Conservation (phyloP, 2,329 filamentous ascomycete genomes). For the Mycosphaerella sp. region DNA sequence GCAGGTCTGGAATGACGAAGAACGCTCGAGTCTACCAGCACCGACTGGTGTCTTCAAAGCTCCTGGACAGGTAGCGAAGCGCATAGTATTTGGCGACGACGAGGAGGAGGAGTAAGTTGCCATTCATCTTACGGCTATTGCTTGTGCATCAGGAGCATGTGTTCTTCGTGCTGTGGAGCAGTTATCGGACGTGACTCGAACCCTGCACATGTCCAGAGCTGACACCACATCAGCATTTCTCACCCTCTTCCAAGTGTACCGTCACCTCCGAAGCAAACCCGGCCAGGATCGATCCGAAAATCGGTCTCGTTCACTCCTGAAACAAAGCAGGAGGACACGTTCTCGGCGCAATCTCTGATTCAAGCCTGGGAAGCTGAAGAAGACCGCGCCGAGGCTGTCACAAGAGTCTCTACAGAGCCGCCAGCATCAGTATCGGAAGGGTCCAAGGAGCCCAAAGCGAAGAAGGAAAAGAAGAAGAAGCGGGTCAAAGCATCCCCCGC, state of each 20-base stretch:
- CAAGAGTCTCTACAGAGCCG: slow-evolving; percentile 18
- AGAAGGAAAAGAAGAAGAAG: slow-evolving; percentile 25
- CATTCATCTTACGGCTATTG: not conserved
- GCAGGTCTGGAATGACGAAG: slow-evolving; percentile 4
- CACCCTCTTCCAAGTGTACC: not conserved
- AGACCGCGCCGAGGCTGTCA: slow-evolving; percentile 16
- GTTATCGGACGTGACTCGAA: not conserved
- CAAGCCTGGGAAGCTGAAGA: slow-evolving; percentile 41
- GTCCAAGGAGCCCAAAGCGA: slow-evolving; percentile 32
- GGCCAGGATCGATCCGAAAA: slow-evolving; percentile 36
- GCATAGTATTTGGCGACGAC: slow-evolving; percentile 21
- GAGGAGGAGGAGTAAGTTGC: slow-evolving; percentile 18
- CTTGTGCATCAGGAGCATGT: not conserved
- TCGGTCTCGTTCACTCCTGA: slow-evolving; percentile 60
- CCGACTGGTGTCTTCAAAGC: slow-evolving; percentile 16
- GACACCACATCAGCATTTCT: slow-evolving; percentile 2
- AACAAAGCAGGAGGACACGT: slow-evolving; percentile 54
- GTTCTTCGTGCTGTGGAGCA: not conserved
- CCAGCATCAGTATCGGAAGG: slow-evolving; percentile 7
- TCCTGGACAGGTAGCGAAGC: slow-evolving; percentile 16
- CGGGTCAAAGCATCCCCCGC: slow-evolving; percentile 3
- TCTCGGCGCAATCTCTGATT: slow-evolving; percentile 48
- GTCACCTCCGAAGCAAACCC: not conserved
- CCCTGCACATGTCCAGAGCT: not conserved
- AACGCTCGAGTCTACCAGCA: slow-evolving; percentile 10